phyloP scores from a whole-genome alignment of 1,284 basidiomycete genomes.

The Rhizoctonia solani region DNA sequence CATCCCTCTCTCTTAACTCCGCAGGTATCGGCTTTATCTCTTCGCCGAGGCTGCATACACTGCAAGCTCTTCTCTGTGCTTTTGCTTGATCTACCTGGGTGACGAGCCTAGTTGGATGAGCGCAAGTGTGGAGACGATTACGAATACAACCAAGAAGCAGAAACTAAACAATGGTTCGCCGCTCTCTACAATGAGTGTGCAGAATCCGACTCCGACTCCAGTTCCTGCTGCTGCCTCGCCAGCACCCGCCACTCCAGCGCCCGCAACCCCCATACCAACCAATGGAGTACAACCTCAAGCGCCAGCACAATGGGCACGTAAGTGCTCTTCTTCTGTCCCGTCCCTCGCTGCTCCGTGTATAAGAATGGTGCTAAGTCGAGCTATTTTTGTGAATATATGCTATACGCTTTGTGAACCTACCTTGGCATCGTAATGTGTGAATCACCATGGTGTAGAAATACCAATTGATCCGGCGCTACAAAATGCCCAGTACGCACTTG shows the following conservation, averaged over 20 bases:
- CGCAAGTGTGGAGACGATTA: constrained; percentile 18
- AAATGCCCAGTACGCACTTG: constrained; percentile 34
- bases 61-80: background rate
- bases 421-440: constrained; percentile 2
- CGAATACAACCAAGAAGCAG: constrained; percentile 30
- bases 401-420: background rate
- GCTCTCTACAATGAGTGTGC: constrained; percentile 28
- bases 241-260: background rate
- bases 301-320: constrained; percentile 17
- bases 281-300: constrained; percentile 16
- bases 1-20: constrained; percentile 9
- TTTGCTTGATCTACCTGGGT: background rate
- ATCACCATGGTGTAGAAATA: constrained; percentile 51
- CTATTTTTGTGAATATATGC: constrained; percentile 28
- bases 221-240: background rate
- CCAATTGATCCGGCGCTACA: constrained; percentile 71
- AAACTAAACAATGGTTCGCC: constrained; percentile 32
- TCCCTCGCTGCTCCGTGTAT: constrained; percentile 3
- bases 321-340: constrained; percentile 1
- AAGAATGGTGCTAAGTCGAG: constrained; percentile 23
- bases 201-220: constrained; percentile 23
- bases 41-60: constrained; percentile 20
- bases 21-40: background rate
- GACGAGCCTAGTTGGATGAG: too few relatives aligned
- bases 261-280: background rate